Base-by-base conservation (phyloP, 1,139 yeast species). In the Blastobotrys persicus region DNA sequence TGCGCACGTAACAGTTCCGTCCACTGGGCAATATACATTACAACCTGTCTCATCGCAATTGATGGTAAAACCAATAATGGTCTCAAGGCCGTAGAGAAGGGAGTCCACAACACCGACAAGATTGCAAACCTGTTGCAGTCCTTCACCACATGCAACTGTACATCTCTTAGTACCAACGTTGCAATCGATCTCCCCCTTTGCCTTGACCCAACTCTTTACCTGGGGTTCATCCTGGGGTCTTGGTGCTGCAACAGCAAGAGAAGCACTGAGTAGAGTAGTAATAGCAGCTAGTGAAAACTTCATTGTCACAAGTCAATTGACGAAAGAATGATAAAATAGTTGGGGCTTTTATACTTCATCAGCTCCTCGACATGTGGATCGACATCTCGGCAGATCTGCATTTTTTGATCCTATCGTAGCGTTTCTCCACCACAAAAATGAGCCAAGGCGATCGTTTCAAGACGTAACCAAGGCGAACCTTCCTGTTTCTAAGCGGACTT, bases 31-130 rank as follows among this genome's bases (percentile, higher is more conserved):
- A 31, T 14, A 34, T 16, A 47, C 55, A 45, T 43, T 43, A 43
- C 55, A 51, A 13, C 53, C 51, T 17, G 38, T 32, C 20, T 40
- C 37, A 37, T 43, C 26, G 35, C 55, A 51, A 19, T 34, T 28
- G 31, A 50, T 38, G 18, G 32, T 20, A 31, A 46, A 33, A 5
- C 54, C 54, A 28, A 48, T 53, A 19, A 51, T 48, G 28, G 38
- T 26, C 40, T 51, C 54, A 37, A 51, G 40, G 23, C 53, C 53
- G 46, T 49, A 51, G 42, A 49, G 49, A 33, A 42, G 47, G 18
- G 51, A 42, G 45, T 51, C 53, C 31, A 44, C 49, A 18, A 37
- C 42, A 28, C 44, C 53, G 23, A 51, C 51, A 26, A 50, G 23
- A 18, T 46, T 41, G 50, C 54, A 51, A 31, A 39, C 44, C n/a